Percentiles rank a stretch among this genome's conserved stretches.
These are phyloP conservation scores for Copromyces sp. DNA, from an alignment of 495 filamentous ascomycete genomes.

Conservation along the genomic window DNA sequence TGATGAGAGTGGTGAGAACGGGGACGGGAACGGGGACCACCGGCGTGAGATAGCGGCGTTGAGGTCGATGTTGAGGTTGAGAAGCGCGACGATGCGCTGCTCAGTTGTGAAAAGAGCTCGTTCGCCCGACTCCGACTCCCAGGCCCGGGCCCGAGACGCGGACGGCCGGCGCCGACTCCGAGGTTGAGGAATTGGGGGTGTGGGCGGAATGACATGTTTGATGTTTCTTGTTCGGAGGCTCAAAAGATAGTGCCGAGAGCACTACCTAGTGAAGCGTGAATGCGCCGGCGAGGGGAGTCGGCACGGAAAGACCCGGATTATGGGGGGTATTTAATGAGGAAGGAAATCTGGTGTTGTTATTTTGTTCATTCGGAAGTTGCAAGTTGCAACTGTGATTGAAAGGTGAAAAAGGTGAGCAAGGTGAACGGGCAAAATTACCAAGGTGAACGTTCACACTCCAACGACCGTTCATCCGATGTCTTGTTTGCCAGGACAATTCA, in stretches of 20 bases:
- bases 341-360: neutral
- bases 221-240: neutral
- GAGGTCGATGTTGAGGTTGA: neutral
- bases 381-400: neutral
- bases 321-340: constrained; percentile 1
- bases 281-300: neutral
- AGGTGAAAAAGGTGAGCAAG: neutral
- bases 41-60: neutral
- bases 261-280: neutral
- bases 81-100: neutral
- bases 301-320: neutral
- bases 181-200: neutral
- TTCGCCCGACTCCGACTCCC: neutral
- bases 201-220: neutral
- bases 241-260: no score
- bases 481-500: neutral
- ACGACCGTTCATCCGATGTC: neutral
- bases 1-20: neutral
- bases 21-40: neutral
- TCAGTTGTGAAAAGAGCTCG: neutral
- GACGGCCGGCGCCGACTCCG: neutral
- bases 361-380: neutral
- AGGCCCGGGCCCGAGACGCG: neutral
- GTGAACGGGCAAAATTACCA: neutral
- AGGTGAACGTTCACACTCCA: neutral